Evolutionary conservation across 345 rosid species (phyloP).

Genomic region (Sonneratia caseolaris): DNA sequence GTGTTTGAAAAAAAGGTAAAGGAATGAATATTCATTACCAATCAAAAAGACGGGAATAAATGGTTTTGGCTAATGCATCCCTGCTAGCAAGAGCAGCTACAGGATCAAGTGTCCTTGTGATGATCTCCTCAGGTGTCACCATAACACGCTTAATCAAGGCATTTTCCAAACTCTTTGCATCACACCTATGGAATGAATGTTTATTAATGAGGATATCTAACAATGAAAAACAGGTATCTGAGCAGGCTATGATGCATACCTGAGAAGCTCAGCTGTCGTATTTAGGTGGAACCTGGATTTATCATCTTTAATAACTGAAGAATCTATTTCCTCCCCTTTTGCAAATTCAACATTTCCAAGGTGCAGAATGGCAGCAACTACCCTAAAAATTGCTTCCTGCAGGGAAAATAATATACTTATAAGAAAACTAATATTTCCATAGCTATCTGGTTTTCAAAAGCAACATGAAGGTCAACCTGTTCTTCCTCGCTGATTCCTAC

Average conservation of each 20-base stretch:
- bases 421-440: background rate
- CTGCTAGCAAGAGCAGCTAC: slow-evolving; percentile 73
- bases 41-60: slow-evolving; percentile 95
- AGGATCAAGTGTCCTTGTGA: slow-evolving; percentile 94
- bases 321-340: slow-evolving; percentile 81
- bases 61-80: slow-evolving; percentile 95
- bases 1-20: background rate
- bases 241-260: slow-evolving; percentile 32
- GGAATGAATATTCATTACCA: slow-evolving; percentile 42
- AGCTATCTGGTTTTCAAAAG: background rate
- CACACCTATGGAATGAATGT: slow-evolving; percentile 40
- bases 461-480: slow-evolving; percentile 49
- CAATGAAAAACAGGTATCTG: slow-evolving; percentile 8
- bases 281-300: slow-evolving; percentile 82
- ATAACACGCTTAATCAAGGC: slow-evolving; percentile 96
- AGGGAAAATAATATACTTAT: background rate
- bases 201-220: slow-evolving; percentile 8
- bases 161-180: slow-evolving; percentile 85
- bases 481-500: slow-evolving; percentile 98
- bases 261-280: slow-evolving; percentile 78
- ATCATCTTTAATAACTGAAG: slow-evolving; percentile 86
- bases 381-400: slow-evolving; percentile 94
- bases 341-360: slow-evolving; percentile 90
- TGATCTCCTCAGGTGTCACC: slow-evolving; percentile 99
- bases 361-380: slow-evolving; percentile 93